Base-by-base conservation (phyloP, 805 yeast genomes). In the Zygosaccharomyces siamensis region DNA sequence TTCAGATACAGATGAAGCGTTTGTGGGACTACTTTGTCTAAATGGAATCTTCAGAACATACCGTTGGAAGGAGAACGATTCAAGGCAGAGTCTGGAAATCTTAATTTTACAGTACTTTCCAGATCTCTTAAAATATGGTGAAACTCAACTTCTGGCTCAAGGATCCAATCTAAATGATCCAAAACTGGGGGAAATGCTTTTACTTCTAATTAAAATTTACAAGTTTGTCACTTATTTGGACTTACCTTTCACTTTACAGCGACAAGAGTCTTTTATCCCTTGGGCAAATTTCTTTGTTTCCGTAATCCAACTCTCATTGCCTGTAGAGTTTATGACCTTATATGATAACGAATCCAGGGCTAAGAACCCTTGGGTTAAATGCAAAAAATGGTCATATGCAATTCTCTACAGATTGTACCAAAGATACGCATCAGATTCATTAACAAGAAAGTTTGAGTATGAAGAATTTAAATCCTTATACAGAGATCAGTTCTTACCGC, bases 351-450 rank as follows among this genome's bases (percentile, higher is more conserved):
- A 79, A 42, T 73, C 72, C 6, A 76, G 78, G 20, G 83, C 80
- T 36, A 72, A 80, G 43, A 72, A 77, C 57, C 83, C 80, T 43
- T 86, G 84, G 84, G 83, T 72, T 62, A 92, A 81, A 68, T 78
- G 81, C 57, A 90, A 78, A 70, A 93, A 92, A 66, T 92, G 98
- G 97, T 80, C 95, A 0, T 82, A 81, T 60, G 89, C 88, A 21
- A 89, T 87, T 63, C 63, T 90, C 36, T 77, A 75, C 55, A 78
- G 95, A 55, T 63, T 89, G 3, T 86, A 86, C 59, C 76, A 76
- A 46, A 76, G 92, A 57, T 89, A 85, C 61, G 88, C 84, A 1
- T 77, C 86, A 0, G 66, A 67, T 20, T 68, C 73, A 2, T 54
- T 72, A 16, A 64, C 71, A 45, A 71, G 61, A 49, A 80, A 76